Conservation (phyloP, 768 basidiomycete species). For the Sporobolomyces pararoseus region DNA sequence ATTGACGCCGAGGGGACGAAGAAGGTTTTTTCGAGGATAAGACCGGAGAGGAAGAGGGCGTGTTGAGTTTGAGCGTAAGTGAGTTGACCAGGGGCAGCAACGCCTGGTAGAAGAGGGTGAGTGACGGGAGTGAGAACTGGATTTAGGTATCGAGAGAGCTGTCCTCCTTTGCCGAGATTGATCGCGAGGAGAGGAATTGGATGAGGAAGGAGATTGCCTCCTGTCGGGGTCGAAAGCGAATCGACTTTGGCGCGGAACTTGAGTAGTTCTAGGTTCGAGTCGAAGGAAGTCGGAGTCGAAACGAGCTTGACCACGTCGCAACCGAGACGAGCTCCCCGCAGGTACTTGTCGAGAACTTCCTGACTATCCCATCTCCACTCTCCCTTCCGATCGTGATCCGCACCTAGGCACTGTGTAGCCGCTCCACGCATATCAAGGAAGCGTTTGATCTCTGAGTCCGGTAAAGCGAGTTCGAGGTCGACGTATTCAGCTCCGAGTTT, state of each 20-base stretch:
- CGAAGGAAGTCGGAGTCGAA: slow-evolving; percentile 67
- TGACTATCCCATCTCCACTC: slow-evolving; percentile 71
- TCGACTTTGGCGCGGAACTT: slow-evolving; percentile 57
- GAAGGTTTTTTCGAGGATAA: slow-evolving; percentile 41
- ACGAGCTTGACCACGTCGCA: slow-evolving; percentile 84
- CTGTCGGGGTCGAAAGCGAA: slow-evolving; percentile 51
- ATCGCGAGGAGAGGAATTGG: slow-evolving; percentile 49
- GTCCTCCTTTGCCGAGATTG: slow-evolving; percentile 63
- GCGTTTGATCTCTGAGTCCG: slow-evolving; percentile 67
- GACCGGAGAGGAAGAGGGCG: slow-evolving; percentile 72
- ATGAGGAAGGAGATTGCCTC: background rate
- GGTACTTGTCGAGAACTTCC: slow-evolving; percentile 67
- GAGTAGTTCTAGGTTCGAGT: slow-evolving; percentile 74
- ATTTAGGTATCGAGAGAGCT: slow-evolving; percentile 54
- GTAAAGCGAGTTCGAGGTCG: slow-evolving; percentile 79
- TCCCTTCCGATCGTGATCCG: slow-evolving; percentile 91
- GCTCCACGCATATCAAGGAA: slow-evolving; percentile 59
- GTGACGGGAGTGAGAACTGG: slow-evolving; percentile 80
- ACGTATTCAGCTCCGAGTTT: slow-evolving; percentile 83
- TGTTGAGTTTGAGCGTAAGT: slow-evolving; percentile 79
- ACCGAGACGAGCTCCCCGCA: slow-evolving; percentile 62
- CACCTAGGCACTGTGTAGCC: slow-evolving; percentile 75
- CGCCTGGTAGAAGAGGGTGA: slow-evolving; percentile 74
- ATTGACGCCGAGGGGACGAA: slow-evolving; percentile 26
- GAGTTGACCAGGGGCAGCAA: slow-evolving; percentile 87